phyloP scores from a whole-genome alignment of 2,329 filamentous ascomycete species.

The Calonectria hongkongensis region DNA sequence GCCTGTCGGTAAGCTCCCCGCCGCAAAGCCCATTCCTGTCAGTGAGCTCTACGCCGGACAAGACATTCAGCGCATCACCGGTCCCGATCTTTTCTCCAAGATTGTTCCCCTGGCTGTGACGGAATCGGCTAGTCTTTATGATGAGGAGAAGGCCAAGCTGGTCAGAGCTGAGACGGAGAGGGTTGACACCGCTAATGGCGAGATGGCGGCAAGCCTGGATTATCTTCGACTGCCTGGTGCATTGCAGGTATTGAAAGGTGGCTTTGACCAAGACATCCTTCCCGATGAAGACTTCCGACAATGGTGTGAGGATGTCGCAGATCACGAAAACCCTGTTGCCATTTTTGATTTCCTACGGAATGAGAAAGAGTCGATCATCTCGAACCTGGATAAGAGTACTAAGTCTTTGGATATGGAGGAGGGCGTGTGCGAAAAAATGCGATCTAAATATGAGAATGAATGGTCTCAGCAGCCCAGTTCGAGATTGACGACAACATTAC shows the following conservation, averaged over 20 bases:
- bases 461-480: constrained; percentile 99
- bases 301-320: constrained; percentile 95
- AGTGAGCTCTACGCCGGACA: constrained; percentile 97
- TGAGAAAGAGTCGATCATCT: constrained; percentile 85
- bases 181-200: constrained; percentile 92
- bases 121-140: constrained; percentile 96
- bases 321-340: constrained; percentile 85
- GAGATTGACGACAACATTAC: constrained; percentile 88
- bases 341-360: constrained; percentile 87
- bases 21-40: constrained; percentile 97
- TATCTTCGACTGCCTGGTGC: constrained; percentile 93
- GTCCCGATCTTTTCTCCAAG: constrained; percentile 96
- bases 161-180: constrained; percentile 94
- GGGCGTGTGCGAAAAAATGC: constrained; percentile 99
- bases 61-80: constrained; percentile 97
- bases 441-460: constrained; percentile 94
- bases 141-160: constrained; percentile 98
- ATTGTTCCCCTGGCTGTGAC: constrained; percentile 97
- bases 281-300: constrained; percentile 93
- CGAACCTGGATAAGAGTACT: constrained; percentile 84
- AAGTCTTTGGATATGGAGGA: constrained; percentile 98
- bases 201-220: constrained; percentile 96
- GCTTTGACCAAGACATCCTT: constrained; percentile 90
- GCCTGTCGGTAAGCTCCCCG: constrained; percentile 91
- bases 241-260: constrained; percentile 92